Percentiles rank a stretch among this genome's conserved stretches.
Conservation (phyloP, 768 basidiomycete species). For the Cystobasidium ongulense region DNA sequence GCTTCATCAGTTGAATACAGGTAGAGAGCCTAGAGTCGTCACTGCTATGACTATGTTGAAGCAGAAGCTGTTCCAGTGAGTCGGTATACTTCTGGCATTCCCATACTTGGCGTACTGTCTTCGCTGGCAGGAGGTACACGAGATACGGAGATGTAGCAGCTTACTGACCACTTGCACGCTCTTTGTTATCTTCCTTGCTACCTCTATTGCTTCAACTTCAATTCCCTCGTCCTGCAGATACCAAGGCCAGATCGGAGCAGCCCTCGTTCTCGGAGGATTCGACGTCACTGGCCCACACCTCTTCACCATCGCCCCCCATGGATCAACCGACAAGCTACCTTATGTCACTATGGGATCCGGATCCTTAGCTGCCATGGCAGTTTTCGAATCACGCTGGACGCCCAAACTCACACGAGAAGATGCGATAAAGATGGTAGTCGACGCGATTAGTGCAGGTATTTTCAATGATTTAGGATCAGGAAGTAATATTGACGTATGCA, state of each 20-base stretch:
- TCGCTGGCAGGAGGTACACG: background rate
- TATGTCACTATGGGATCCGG: slow-evolving; percentile 99
- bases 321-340: slow-evolving; percentile 94
- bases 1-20: slow-evolving; percentile 79
- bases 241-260: slow-evolving; percentile 88
- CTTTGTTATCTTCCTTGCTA: no score
- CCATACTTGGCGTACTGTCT: no score
- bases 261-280: slow-evolving; percentile 93
- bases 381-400: slow-evolving; percentile 82
- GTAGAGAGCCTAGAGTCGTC: slow-evolving; percentile 82
- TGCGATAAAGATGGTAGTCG: slow-evolving; percentile 71
- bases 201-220: background rate
- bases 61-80: slow-evolving; percentile 83
- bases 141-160: no score
- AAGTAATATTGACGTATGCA: slow-evolving; percentile 94
- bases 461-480: slow-evolving; percentile 99
- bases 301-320: slow-evolving; percentile 92
- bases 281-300: slow-evolving; percentile 87
- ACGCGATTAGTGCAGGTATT: slow-evolving; percentile 87
- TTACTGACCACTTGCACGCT: no score
- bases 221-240: slow-evolving; percentile 53
- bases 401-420: slow-evolving; percentile 75
- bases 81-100: background rate
- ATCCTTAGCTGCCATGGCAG: slow-evolving; percentile 92
- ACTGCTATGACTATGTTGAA: slow-evolving; percentile 99